Percentiles rank a stretch among this genome's conserved stretches.
These are phyloP conservation scores for Diaporthe citriasiana DNA, from an alignment of 2,329 filamentous ascomycete genomes.

Conservation along the genomic window DNA sequence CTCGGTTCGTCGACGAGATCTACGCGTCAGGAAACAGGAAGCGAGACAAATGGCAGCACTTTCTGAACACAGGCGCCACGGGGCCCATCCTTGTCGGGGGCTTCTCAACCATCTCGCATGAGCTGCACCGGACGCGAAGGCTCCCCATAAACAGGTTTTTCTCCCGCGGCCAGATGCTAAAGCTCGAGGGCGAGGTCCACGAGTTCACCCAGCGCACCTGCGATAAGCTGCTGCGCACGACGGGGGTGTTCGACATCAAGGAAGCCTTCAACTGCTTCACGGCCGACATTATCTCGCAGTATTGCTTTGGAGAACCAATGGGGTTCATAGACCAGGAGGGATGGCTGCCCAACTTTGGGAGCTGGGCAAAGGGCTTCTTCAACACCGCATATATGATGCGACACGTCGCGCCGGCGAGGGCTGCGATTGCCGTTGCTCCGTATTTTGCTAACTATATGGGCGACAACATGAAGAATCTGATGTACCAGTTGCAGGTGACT, in stretches of 20 bases:
- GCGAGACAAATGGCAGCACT: constrained; percentile 43
- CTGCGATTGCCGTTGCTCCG: constrained; percentile 46
- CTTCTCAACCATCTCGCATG: constrained; percentile 48
- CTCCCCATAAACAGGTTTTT: constrained; percentile 51
- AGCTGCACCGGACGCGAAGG: constrained; percentile 49
- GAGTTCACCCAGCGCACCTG: constrained; percentile 48
- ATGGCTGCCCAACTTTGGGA: constrained; percentile 33
- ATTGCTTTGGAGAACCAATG: constrained; percentile 35
- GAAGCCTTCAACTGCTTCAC: constrained; percentile 35
- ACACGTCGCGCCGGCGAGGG: constrained; percentile 49
- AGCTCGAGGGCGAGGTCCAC: constrained; percentile 51
- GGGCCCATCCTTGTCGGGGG: constrained; percentile 29
- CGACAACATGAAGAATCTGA: constrained; percentile 46
- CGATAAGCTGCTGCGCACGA: constrained; percentile 47
- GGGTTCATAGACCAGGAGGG: constrained; percentile 35
- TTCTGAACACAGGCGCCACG: constrained; percentile 28
- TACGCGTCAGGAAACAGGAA: constrained; percentile 44
- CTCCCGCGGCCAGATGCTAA: constrained; percentile 48
- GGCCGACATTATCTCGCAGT: constrained; percentile 32
- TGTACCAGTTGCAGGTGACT: constrained; percentile 48
- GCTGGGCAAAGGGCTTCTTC: constrained; percentile 48
- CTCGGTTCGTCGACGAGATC: constrained; percentile 49
- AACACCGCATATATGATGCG: constrained; percentile 44
- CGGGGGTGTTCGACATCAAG: constrained; percentile 21
- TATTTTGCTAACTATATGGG: constrained; percentile 45